A percentile compares a stretch with the other conserved stretches of the same genome.
phyloP scores from a whole-genome alignment of 139 green algal species.

The Mychonastes homosphaera region DNA sequence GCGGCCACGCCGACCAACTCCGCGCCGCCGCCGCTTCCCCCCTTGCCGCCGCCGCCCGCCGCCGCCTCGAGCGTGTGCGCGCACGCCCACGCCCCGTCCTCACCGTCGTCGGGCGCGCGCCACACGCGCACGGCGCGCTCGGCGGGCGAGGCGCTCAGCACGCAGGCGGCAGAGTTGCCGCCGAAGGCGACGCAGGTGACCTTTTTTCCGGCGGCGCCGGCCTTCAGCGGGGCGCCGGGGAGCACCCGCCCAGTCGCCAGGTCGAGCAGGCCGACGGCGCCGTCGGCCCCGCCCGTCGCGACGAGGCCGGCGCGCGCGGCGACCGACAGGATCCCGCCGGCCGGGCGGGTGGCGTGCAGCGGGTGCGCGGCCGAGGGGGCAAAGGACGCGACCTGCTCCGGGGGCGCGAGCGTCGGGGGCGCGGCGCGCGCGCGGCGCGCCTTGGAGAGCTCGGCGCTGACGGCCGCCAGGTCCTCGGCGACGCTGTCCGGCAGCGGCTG shows the following conservation, averaged over 20 bases:
- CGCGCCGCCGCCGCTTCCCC: no score
- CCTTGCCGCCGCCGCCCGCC: no score
- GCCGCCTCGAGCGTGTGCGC: conserved; percentile 20
- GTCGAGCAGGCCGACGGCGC: conserved; percentile 64
- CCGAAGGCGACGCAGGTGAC: conserved; percentile 40
- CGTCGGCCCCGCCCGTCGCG: conserved; percentile 62
- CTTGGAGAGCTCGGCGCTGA: conserved; percentile 43
- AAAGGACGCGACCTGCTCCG: conserved; percentile 45
- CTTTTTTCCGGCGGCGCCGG: no score
- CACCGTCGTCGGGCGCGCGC: conserved; percentile 30
- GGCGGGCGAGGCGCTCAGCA: conserved; percentile 58
- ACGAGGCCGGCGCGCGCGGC: conserved; percentile 26
- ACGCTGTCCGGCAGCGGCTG: background rate
- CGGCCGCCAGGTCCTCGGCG: conserved; percentile 7
- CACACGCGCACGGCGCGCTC: conserved; percentile 76
- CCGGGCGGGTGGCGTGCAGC: conserved; percentile 1
- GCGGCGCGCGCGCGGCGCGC: conserved; percentile 74
- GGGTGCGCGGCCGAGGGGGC: conserved; percentile 2
- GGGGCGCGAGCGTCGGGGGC: conserved; percentile 37
- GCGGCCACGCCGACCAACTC: conserved; percentile 45
- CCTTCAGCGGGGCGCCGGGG: background rate
- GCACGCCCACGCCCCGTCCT: conserved; percentile 26
- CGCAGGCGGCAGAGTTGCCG: conserved; percentile 3
- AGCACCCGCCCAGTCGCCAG: conserved; percentile 25
- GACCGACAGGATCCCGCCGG: conserved; percentile 10